phyloP scores from a whole-genome alignment of 768 basidiomycete species.

The Clavaria fumosa region DNA sequence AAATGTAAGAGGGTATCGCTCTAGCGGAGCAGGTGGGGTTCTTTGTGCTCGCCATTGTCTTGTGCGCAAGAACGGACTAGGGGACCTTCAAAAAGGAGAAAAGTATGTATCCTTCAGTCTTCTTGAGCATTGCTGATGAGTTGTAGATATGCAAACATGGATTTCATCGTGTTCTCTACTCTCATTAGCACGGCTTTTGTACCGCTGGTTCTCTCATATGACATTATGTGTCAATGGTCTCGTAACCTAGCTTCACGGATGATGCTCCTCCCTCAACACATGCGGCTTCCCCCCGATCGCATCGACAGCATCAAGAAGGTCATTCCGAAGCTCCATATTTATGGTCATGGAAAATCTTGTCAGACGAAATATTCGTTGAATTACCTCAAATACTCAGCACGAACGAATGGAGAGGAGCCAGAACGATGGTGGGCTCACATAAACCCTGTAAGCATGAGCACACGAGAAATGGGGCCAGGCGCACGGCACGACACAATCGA shows the following conservation, averaged over 20 bases:
- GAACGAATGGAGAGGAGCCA: conserved; percentile 16
- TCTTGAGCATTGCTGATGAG: background rate
- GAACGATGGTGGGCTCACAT: conserved; percentile 16
- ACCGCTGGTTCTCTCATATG: conserved; percentile 16
- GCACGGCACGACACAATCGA: conserved; percentile 16
- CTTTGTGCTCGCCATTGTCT: conserved; percentile 21
- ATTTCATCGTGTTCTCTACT: conserved; percentile 13
- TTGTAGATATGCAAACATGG: conserved; percentile 18
- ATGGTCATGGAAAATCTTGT: conserved; percentile 10
- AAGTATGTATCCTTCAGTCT: conserved; percentile 11
- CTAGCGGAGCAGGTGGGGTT: conserved; percentile 17
- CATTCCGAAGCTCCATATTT: conserved; percentile 9
- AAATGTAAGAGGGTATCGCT: conserved; percentile 9
- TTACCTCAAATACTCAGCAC: conserved; percentile 14
- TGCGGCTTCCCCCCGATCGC: background rate
- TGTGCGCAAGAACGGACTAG: conserved; percentile 14
- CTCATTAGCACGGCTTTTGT: conserved; percentile 3
- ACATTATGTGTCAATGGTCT: conserved; percentile 17
- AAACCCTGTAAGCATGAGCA: conserved; percentile 16
- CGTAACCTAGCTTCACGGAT: conserved; percentile 3
- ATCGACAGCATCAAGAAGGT: conserved; percentile 1
- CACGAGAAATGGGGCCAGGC: conserved; percentile 18
- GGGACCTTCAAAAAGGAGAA: conserved; percentile 23
- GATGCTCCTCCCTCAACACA: background rate
- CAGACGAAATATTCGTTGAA: conserved; percentile 9